Percentiles rank a stretch among this genome's conserved stretches.
phyloP scores from a whole-genome alignment of 805 yeast species.

The Cyberlindnera mississippiensis region DNA sequence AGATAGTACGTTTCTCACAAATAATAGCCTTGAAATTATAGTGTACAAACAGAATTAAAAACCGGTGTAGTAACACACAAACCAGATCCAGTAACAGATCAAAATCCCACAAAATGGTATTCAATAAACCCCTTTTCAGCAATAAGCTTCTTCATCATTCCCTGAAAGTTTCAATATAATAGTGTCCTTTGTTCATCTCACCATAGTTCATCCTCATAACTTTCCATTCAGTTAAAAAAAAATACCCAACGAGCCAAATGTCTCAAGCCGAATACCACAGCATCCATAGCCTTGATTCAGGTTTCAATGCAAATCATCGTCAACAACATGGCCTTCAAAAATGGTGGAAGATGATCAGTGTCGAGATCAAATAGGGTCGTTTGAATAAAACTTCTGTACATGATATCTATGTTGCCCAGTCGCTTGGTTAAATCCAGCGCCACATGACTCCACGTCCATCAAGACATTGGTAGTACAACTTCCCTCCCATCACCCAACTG shows the following conservation, averaged over 20 bases:
- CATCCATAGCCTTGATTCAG: not conserved
- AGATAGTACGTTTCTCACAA: no score
- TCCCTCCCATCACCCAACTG: not conserved
- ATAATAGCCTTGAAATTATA: no score
- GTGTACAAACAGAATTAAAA: not conserved
- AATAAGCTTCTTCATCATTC: not conserved
- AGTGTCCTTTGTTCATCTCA: not conserved
- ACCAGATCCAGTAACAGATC: not conserved
- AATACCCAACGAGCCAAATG: constrained; percentile 23
- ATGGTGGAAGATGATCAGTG: no score
- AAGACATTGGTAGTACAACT: not conserved
- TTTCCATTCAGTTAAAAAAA: not conserved
- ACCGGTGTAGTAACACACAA: not conserved
- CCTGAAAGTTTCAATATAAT: not conserved
- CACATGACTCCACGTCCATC: constrained; percentile 19
- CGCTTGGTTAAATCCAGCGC: constrained; percentile 25
- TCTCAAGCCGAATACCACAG: constrained; percentile 20
- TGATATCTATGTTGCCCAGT: constrained; percentile 18
- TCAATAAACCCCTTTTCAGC: not conserved
- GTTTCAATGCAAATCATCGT: no score
- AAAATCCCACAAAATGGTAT: not conserved
- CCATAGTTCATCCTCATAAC: not conserved
- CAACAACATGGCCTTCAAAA: no score
- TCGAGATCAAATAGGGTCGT: no score
- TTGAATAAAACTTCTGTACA: no score